Conservation (phyloP, 2,329 filamentous ascomycete species). For the Fusarium coicis region DNA sequence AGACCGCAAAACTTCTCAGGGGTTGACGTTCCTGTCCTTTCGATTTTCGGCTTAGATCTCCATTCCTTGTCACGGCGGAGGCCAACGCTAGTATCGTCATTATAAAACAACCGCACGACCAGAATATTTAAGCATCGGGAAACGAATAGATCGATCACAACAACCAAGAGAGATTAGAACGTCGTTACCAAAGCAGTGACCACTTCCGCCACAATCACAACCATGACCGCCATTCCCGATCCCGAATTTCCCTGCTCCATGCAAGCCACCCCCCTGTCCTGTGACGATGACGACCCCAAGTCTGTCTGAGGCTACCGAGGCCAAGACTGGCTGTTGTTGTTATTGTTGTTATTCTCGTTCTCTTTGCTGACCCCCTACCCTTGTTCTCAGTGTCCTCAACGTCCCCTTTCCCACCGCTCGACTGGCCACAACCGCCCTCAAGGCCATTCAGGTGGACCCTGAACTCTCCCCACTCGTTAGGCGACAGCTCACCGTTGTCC, state of each 20-base stretch:
- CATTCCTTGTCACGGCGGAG: slow-evolving; percentile 29
- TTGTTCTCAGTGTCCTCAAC: slow-evolving; percentile 69
- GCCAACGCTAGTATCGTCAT: slow-evolving; percentile 12
- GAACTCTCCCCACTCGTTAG: slow-evolving; percentile 88
- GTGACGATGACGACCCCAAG: slow-evolving; percentile 24
- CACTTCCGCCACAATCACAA: slow-evolving; percentile 22
- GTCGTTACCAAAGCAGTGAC: slow-evolving; percentile 27
- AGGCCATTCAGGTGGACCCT: slow-evolving; percentile 83
- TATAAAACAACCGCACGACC: background rate
- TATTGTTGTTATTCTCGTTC: slow-evolving; percentile 24
- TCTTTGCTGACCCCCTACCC: slow-evolving; percentile 29
- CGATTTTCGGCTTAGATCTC: slow-evolving; percentile 17
- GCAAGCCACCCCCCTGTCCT: slow-evolving; percentile 55
- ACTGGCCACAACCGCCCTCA: slow-evolving; percentile 79
- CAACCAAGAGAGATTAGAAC: slow-evolving; percentile 15
- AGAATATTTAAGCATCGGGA: slow-evolving; percentile 3
- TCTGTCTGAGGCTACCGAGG: slow-evolving; percentile 12
- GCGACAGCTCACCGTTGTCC: slow-evolving; percentile 71
- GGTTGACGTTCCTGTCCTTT: slow-evolving; percentile 16
- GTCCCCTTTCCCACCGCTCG: slow-evolving; percentile 85
- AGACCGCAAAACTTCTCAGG: slow-evolving; percentile 8
- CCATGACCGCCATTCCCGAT: slow-evolving; percentile 56
- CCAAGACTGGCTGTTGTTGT: slow-evolving; percentile 24
- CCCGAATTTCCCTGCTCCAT: slow-evolving; percentile 70
- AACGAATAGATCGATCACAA: slow-evolving; percentile 31